phyloP scores from a whole-genome alignment of 169 alveolate species.

The Eimeria praecox region DNA sequence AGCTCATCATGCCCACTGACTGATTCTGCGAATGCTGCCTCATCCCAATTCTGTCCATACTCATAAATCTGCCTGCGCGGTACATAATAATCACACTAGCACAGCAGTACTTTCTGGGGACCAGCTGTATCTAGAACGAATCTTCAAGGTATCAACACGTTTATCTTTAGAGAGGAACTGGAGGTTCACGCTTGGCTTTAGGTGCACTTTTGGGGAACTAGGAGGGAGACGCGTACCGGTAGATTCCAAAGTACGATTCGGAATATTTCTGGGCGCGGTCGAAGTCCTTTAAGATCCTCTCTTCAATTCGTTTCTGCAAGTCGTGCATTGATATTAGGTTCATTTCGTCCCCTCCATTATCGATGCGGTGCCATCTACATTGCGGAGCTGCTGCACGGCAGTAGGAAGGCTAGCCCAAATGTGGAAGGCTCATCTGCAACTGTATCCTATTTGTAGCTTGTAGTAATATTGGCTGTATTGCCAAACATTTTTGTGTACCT shows the following conservation, averaged over 20 bases:
- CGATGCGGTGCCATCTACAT: not conserved
- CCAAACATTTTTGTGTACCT: slow-evolving; percentile 14
- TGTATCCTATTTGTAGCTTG: not conserved
- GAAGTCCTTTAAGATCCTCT: slow-evolving; percentile 73
- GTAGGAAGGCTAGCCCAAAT: not conserved
- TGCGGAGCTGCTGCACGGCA: not conserved
- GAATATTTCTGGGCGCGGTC: slow-evolving; percentile 81
- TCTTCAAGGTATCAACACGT: not conserved
- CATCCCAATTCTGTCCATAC: slow-evolving; percentile 80
- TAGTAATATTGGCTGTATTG: not conserved
- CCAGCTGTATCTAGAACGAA: not conserved
- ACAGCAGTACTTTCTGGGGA: not conserved
- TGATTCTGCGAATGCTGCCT: slow-evolving; percentile 57
- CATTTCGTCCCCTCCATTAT: not conserved
- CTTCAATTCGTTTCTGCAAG: slow-evolving; percentile 73
- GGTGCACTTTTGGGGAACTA: not conserved
- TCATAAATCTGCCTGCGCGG: slow-evolving; percentile 78
- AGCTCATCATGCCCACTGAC: slow-evolving; percentile 74
- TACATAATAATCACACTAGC: not conserved
- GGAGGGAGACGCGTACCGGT: slow-evolving; percentile 44
- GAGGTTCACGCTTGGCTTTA: not conserved
- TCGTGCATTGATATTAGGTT: not conserved
- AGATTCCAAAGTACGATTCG: slow-evolving; percentile 77
- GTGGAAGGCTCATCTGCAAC: not conserved
- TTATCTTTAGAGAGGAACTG: not conserved